phyloP scores from a whole-genome alignment of 2,329 filamentous ascomycete genomes.

The Colletotrichum tanaceti region DNA sequence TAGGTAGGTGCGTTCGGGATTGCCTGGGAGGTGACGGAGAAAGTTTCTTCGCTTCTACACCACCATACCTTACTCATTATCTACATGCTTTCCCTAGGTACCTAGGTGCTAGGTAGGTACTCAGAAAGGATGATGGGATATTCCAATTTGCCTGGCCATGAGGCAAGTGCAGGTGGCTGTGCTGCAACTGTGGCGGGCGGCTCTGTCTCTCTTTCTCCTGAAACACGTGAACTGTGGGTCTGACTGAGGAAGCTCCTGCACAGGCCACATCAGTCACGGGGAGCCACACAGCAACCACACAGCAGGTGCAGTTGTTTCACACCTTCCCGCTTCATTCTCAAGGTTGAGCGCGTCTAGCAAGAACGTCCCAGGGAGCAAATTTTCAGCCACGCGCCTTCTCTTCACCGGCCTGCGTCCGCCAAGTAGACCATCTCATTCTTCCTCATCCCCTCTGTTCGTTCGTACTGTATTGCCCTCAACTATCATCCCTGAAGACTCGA shows the following conservation, averaged over 20 bases:
- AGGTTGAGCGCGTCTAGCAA: conserved; percentile 29
- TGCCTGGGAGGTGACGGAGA: background rate
- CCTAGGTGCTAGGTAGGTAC: no score
- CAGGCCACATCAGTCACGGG: conserved; percentile 28
- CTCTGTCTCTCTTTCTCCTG: background rate
- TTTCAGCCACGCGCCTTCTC: conserved; percentile 29
- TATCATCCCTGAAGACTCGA: background rate
- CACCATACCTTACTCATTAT: no score
- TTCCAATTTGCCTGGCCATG: background rate
- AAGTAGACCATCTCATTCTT: conserved; percentile 26
- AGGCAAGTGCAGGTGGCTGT: conserved; percentile 15
- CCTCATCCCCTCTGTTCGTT: background rate
- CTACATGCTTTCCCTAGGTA: no score
- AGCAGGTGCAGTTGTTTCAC: conserved; percentile 28
- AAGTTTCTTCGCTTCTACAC: background rate
- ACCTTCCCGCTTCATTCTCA: conserved; percentile 37
- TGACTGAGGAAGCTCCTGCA: conserved; percentile 27
- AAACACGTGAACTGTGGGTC: conserved; percentile 34
- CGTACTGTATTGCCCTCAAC: conserved; percentile 20
- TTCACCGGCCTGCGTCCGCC: conserved; percentile 14
- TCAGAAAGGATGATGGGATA: no score
- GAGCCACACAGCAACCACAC: conserved; percentile 8
- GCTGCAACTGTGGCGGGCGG: conserved; percentile 27
- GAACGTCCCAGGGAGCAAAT: conserved; percentile 34
- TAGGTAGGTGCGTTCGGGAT: background rate